Evolutionary conservation across 164 flowering plant species (phyloP).

Genomic region (Cinnamomum micranthum): DNA sequence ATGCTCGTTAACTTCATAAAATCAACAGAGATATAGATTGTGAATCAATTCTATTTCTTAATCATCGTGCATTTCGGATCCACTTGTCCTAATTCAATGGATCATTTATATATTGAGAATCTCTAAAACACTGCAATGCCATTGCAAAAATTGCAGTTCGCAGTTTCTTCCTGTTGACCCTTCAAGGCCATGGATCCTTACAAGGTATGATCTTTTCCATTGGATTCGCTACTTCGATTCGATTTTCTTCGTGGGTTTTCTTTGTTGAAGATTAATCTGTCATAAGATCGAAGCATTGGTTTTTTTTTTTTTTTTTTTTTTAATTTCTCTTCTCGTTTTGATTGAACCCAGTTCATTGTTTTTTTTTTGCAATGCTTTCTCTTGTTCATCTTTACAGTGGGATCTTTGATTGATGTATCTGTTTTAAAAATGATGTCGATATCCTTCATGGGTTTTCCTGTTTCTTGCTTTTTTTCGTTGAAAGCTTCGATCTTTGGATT

Average conservation of each 20-base stretch:
- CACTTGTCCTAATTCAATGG: no score
- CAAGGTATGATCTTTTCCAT: slow-evolving; percentile 40
- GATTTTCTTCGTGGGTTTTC: neutral
- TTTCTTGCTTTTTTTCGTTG: neutral
- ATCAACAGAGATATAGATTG: neutral
- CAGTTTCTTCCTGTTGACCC: no score
- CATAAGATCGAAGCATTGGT: no score
- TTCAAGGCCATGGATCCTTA: slow-evolving; percentile 58
- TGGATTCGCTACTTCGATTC: neutral
- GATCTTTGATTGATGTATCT: neutral
- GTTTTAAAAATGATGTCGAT: neutral
- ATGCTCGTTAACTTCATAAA: neutral
- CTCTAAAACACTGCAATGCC: no score
- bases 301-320: no score
- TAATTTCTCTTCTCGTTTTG: neutral
- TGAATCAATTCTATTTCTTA: no score
- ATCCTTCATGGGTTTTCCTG: neutral
- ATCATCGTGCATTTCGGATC: no score
- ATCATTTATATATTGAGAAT: no score
- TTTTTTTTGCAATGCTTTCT: neutral
- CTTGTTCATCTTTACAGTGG: neutral
- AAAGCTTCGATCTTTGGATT: neutral
- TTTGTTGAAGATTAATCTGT: neutral
- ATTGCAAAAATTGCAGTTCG: no score
- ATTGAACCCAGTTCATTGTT: neutral